phyloP scores from a whole-genome alignment of 441 rosid genomes.

The Arabidopsis hybrid region DNA sequence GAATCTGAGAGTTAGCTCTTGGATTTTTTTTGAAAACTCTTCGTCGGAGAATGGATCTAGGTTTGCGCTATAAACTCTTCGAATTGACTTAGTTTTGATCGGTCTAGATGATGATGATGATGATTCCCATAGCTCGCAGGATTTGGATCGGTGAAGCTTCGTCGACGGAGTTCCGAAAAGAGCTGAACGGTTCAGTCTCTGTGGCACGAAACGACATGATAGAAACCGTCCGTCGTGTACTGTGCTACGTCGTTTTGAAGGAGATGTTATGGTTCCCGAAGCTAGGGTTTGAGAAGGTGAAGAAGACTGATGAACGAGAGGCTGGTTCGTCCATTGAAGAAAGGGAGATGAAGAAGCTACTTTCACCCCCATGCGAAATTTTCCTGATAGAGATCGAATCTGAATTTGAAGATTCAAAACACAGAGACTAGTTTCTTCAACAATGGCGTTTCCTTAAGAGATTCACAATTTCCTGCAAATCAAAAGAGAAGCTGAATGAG shows the following conservation, averaged over 20 bases:
- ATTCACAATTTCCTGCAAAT: conserved; percentile 17
- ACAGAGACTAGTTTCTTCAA: conserved; percentile 10
- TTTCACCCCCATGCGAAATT: conserved; percentile 60
- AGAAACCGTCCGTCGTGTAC: conserved; percentile 39
- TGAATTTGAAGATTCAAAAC: background rate
- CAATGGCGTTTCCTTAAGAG: background rate
- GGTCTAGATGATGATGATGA: conserved; percentile 43
- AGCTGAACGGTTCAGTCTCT: conserved; percentile 52
- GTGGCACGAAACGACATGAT: conserved; percentile 44
- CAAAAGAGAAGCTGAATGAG: background rate
- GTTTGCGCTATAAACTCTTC: conserved; percentile 60
- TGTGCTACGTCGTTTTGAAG: conserved; percentile 41
- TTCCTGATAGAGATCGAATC: conserved; percentile 2
- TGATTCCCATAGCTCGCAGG: conserved; percentile 47
- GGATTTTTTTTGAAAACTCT: conserved; percentile 64
- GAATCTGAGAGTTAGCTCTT: conserved; percentile 63
- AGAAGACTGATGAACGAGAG: conserved; percentile 45
- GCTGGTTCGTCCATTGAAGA: conserved; percentile 65
- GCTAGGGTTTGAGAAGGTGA: conserved; percentile 68
- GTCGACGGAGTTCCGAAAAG: conserved; percentile 51
- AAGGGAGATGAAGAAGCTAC: conserved; percentile 54
- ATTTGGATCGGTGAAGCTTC: conserved; percentile 50
- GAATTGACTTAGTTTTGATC: conserved; percentile 30
- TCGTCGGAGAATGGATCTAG: conserved; percentile 64
- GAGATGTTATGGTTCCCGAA: conserved; percentile 56